Evolutionary conservation across 768 basidiomycete genomes (phyloP), one percentile per base, ranked within the genome.

Genomic region (Mycena rebaudengoi): DNA sequence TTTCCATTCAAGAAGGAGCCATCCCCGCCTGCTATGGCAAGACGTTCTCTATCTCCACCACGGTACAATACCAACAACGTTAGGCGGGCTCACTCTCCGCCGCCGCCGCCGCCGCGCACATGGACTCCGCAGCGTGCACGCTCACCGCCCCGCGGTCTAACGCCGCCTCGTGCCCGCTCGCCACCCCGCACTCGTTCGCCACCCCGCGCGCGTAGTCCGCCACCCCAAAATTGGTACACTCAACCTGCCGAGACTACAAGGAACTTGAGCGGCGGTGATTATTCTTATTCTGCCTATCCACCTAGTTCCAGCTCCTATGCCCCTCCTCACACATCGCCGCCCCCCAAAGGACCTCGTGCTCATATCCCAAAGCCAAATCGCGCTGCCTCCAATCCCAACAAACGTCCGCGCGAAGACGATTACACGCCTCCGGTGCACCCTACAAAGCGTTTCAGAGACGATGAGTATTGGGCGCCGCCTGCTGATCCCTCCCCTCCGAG

Each of bases 401-500:
- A 64, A 25, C 66, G 66, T n/a, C 26, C 41, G 21, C 66, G 57
- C 23, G 66, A 67, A 28, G 53, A 64, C 8, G 66, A 67, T 7
- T 62, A 45, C 41, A 46, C 54, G 14, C 23, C 56, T 16, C 45
- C 41, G 6, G 18, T 40, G 16, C 39, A 66, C 21, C 30, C 66
- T 13, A 58, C 56, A 43, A 68, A 68, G 18, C 66, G 66, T 7
- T 64, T 64, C 37, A 64, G 61, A 54, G 45, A 56, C n/a, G 61
- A 67, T 30, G 41, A 48, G 4, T 43, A 48, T 1, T 25, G 11
- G 16, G 2, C 49, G 29, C 18, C n/a, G 7, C 26, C 41, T 29
- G 11, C 44, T 51, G 40, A 51, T 14, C 20, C 44, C 20, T 44
- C 57, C 29, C 13, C 57, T 21, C 56, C 56, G 14, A 33, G 33